These are phyloP conservation scores for Metschnikowia santaceciliae DNA, from an alignment of 805 yeast species.

Conservation along the genomic window DNA sequence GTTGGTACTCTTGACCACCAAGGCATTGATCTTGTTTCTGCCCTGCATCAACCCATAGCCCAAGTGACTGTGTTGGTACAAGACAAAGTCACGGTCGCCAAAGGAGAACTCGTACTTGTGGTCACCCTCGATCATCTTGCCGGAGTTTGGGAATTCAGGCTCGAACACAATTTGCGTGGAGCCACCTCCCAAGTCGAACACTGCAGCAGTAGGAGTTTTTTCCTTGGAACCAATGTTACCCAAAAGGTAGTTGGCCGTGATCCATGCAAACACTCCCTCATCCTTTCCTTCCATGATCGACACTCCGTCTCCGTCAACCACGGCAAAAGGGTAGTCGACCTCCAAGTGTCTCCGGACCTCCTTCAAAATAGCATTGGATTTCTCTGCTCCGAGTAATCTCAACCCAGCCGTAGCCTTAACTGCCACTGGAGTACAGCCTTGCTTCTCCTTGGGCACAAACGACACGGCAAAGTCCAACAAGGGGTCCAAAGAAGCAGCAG, in stretches of 20 bases:
- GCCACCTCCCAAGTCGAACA: slow-evolving; percentile 97
- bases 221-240: slow-evolving; percentile 87
- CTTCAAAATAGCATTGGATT: slow-evolving; percentile 63
- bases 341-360: slow-evolving; percentile 78
- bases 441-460: slow-evolving; percentile 68
- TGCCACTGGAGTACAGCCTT: slow-evolving; percentile 86
- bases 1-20: slow-evolving; percentile 53
- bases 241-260: slow-evolving; percentile 86
- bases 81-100: slow-evolving; percentile 73
- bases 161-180: slow-evolving; percentile 98
- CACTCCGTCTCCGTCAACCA: slow-evolving; percentile 81
- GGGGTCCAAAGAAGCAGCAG: slow-evolving; percentile 87
- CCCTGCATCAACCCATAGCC: slow-evolving; percentile 97
- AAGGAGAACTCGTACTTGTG: slow-evolving; percentile 77
- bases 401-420: slow-evolving; percentile 98
- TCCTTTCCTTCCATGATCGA: slow-evolving; percentile 94
- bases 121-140: slow-evolving; percentile 77
- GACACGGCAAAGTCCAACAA: slow-evolving; percentile 72
- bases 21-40: slow-evolving; percentile 70
- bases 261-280: slow-evolving; percentile 99
- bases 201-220: slow-evolving; percentile 87
- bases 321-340: slow-evolving; percentile 84
- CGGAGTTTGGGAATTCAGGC: slow-evolving; percentile 64
- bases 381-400: slow-evolving; percentile 75
- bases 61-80: slow-evolving; percentile 92